Evolutionary conservation across 1,284 basidiomycete genomes (phyloP).

Genomic region (Rhodotorula sp.): DNA sequence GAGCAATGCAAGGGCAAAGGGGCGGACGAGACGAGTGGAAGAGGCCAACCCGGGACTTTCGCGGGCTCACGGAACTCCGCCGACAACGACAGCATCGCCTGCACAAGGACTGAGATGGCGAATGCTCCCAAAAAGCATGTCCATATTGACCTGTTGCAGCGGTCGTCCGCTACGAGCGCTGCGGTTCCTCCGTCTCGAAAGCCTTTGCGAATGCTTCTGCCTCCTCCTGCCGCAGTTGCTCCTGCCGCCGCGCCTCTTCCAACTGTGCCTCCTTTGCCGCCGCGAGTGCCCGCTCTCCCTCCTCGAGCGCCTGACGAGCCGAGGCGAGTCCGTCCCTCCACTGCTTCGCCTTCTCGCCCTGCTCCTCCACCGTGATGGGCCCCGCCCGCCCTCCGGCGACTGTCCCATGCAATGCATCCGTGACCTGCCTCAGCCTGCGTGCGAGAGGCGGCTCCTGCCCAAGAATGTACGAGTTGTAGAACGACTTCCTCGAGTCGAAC

Average conservation of each 20-base stretch:
- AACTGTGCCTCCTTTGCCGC: neutral
- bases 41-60: neutral
- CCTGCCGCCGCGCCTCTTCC: neutral
- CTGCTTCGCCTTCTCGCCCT: slow-evolving; percentile 14
- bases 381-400: slow-evolving; percentile 26
- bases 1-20: neutral
- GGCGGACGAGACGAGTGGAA: neutral
- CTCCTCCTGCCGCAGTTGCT: neutral
- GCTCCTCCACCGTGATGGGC: slow-evolving; percentile 4
- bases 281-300: slow-evolving; percentile 4
- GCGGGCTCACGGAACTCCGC: too few species aligned
- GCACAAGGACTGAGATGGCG: neutral
- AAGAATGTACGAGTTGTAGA: neutral
- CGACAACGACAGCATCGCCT: too few species aligned
- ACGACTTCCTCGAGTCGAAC: neutral
- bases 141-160: neutral
- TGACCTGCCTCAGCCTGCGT: slow-evolving; percentile 10
- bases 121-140: neutral
- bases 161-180: neutral
- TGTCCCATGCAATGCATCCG: slow-evolving; percentile 29
- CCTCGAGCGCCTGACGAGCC: slow-evolving; percentile 10
- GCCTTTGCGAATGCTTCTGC: neutral
- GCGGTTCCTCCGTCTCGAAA: slow-evolving; percentile 6
- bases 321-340: slow-evolving; percentile 20
- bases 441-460: slow-evolving; percentile 24